Base-by-base conservation (phyloP, 257 asterid genomes). In the Solanum verrucosum region DNA sequence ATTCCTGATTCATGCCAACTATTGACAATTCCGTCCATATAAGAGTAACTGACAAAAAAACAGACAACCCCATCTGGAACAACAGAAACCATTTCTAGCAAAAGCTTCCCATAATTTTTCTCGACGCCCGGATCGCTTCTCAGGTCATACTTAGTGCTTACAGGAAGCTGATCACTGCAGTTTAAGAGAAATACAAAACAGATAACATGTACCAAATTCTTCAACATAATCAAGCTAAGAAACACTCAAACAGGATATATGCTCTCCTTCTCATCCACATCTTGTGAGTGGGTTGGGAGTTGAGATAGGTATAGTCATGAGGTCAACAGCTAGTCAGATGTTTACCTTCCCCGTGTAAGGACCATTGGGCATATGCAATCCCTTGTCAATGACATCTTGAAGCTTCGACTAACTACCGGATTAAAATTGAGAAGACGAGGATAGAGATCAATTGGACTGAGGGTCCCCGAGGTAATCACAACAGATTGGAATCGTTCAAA, bases 281-380 rank as follows among this genome's bases (percentile, higher is more conserved):
- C 52, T 74, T 37, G 52, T 35, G 67, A 70, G 42, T 4, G 67
- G 52, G 14, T 46, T 71, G 84, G 35, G 37, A 4, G 25, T 34
- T 84, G 74, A 85, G 67, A 87, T 71, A 67, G 81, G 34, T 27
- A 86, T 16, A 88, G 75, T 27, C 68, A 83, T 84, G 85, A 34
- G 42, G 44, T 42, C 73, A 87, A 46, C 72, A n/a, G 44, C 46
- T 84, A 46, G 33, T 65, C 79, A 34, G 65, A 70, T 82, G 89
- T 84, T 89, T 87, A 94, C 98, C 99, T 96, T 92, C 99, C 99
- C 79, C 99, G 96, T 6, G 98, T 91, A 88, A 97, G 98, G 89
- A 97, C 98, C 99, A 97, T 97, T 0, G 99, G 99, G 91, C 99
- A 97, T 91, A 97, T 97, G 92, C 99, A 97, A 91, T 97, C 98